Evolutionary conservation across 2,329 filamentous ascomycete species (phyloP).

Genomic region (Fusarium nelsonii): DNA sequence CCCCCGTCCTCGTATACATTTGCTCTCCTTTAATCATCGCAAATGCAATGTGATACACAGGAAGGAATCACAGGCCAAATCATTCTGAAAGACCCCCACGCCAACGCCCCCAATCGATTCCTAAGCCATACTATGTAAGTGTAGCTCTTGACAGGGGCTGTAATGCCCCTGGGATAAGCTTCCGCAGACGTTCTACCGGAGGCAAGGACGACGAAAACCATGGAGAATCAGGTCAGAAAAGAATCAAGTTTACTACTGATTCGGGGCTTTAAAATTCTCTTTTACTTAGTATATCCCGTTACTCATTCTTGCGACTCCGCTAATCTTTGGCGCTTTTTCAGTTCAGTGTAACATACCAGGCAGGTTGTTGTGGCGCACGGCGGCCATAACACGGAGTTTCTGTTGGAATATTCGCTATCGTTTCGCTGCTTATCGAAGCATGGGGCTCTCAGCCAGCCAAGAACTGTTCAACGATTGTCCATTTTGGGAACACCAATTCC

Average conservation of each 20-base stretch:
- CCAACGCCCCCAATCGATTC: conserved; percentile 12
- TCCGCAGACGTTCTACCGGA: background rate
- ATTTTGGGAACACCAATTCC: conserved; percentile 2
- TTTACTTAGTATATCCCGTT: background rate
- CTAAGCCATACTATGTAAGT: background rate
- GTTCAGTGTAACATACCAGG: conserved; percentile 12
- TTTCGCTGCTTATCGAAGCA: conserved; percentile 28
- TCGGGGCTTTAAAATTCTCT: conserved; percentile 3
- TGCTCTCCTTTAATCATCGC: background rate
- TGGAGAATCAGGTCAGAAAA: conserved; percentile 13
- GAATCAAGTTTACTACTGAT: conserved; percentile 5
- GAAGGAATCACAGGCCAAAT: background rate
- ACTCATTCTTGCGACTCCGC: conserved; percentile 25
- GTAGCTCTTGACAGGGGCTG: background rate
- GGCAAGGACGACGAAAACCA: background rate
- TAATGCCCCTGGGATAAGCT: background rate
- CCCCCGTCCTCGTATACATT: conserved; percentile 1
- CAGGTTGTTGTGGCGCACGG: conserved; percentile 21
- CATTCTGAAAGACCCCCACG: conserved; percentile 20
- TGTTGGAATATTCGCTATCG: conserved; percentile 27
- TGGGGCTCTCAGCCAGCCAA: conserved; percentile 16
- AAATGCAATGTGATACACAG: background rate
- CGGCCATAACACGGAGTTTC: conserved; percentile 20
- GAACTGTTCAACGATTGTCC: conserved; percentile 7
- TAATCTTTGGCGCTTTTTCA: conserved; percentile 14